A percentile compares a stretch with the other conserved stretches of the same genome.
phyloP scores from a whole-genome alignment of 139 green algal species.

The Volvox africanus region DNA sequence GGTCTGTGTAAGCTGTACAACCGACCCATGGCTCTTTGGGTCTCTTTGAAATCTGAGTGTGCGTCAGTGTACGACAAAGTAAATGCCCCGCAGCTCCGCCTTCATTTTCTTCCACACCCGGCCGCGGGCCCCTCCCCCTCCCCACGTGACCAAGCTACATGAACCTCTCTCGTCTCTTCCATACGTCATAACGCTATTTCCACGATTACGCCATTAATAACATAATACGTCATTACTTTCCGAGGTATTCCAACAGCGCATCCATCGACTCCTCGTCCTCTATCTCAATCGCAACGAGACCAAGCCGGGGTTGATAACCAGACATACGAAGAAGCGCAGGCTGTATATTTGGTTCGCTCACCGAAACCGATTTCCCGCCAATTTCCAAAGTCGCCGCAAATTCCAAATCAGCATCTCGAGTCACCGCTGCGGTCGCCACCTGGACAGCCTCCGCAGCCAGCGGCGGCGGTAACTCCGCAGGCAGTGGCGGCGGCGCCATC shows the following conservation, averaged over 20 bases:
- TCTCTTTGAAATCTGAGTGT: no score
- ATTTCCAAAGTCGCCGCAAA: neutral
- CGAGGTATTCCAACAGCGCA: conserved; percentile 14
- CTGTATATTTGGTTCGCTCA: neutral
- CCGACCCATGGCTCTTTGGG: no score
- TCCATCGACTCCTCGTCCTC: conserved; percentile 26
- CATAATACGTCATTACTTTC: neutral
- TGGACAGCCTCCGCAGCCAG: neutral
- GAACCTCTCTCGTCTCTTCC: no score
- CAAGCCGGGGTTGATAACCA: conserved; percentile 12
- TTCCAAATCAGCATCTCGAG: neutral
- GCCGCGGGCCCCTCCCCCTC: no score
- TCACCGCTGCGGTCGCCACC: neutral
- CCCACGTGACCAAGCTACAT: neutral
- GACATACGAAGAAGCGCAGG: conserved; percentile 33
- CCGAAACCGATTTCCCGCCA: neutral
- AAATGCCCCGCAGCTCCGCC: neutral
- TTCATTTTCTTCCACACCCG: neutral
- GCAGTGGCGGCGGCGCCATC: neutral
- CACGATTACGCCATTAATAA: no score
- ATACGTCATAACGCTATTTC: no score
- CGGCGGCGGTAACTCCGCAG: neutral
- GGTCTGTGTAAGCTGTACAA: no score
- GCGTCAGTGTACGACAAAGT: neutral
- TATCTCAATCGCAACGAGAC: conserved; percentile 35